Evolutionary conservation across 2,329 filamentous ascomycete species (phyloP).

Genomic region (Tricladium varicosporioides): DNA sequence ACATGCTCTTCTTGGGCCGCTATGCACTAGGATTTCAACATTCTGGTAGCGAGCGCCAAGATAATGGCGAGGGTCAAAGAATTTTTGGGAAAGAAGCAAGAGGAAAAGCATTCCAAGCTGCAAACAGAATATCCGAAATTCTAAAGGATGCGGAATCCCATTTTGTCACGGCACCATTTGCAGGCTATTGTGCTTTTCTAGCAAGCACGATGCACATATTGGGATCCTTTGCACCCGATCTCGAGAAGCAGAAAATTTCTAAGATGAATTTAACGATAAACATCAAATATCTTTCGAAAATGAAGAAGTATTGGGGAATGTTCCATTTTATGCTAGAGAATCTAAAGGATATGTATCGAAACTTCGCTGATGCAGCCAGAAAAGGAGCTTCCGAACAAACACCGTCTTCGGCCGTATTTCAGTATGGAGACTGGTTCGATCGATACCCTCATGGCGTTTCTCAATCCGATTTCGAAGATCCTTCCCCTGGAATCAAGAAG

Average conservation of each 20-base stretch:
- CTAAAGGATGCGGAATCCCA: constrained; percentile 78
- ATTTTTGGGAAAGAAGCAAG: constrained; percentile 75
- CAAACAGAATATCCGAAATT: constrained; percentile 81
- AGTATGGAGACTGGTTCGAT: constrained; percentile 98
- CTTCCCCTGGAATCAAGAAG: constrained; percentile 63
- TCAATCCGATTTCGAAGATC: constrained; percentile 78
- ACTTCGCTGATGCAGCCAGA: constrained; percentile 77
- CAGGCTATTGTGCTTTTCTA: constrained; percentile 90
- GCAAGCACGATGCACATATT: constrained; percentile 94
- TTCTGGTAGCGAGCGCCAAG: no score
- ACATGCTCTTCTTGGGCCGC: constrained; percentile 83
- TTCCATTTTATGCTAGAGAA: constrained; percentile 97
- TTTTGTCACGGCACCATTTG: constrained; percentile 84
- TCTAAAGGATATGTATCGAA: constrained; percentile 81
- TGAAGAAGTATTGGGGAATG: constrained; percentile 99
- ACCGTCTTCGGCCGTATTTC: constrained; percentile 66
- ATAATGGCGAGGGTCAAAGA: constrained; percentile 37
- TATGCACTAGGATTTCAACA: constrained; percentile 52
- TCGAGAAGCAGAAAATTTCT: constrained; percentile 69
- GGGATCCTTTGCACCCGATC: constrained; percentile 84
- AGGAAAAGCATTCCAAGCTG: constrained; percentile 75
- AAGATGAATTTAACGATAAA: constrained; percentile 86
- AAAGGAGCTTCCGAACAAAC: constrained; percentile 55
- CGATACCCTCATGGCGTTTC: constrained; percentile 91
- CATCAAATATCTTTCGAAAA: constrained; percentile 84